These are phyloP conservation scores for Epichloe brachyelytri DNA, from an alignment of 2,329 filamentous ascomycete species.

Conservation along the genomic window DNA sequence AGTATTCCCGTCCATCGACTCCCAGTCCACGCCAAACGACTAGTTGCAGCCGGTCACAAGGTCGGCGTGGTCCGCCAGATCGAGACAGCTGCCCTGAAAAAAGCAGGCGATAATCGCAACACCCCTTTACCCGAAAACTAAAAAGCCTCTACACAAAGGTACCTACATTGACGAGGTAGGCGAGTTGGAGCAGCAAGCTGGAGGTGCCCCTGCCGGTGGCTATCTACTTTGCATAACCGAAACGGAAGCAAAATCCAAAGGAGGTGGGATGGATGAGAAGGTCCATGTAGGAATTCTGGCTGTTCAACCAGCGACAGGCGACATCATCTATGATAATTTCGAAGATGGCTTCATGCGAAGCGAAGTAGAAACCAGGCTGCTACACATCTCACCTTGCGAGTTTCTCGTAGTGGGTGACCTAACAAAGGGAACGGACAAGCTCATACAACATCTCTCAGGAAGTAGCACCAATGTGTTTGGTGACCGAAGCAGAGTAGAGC, in stretches of 20 bases:
- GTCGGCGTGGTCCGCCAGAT: conserved; percentile 90
- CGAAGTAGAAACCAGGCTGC: conserved; percentile 86
- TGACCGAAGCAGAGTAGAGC: conserved; percentile 76
- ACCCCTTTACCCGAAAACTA: conserved; percentile 79
- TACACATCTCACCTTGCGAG: conserved; percentile 93
- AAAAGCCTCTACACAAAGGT: conserved; percentile 94
- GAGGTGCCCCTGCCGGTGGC: conserved; percentile 49
- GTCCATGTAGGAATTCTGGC: conserved; percentile 86
- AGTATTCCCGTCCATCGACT: conserved; percentile 89
- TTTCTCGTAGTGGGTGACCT: conserved; percentile 86
- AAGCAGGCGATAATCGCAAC: conserved; percentile 87
- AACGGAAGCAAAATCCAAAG: conserved; percentile 50
- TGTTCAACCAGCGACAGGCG: conserved; percentile 88
- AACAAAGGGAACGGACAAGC: conserved; percentile 82
- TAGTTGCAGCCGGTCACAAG: conserved; percentile 87
- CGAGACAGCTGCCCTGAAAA: conserved; percentile 91
- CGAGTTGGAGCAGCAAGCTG: conserved; percentile 47
- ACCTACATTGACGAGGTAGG: conserved; percentile 94
- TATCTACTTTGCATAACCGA: conserved; percentile 91
- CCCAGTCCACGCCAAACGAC: conserved; percentile 83
- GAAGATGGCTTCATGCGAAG: conserved; percentile 96
- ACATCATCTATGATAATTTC: conserved; percentile 91
- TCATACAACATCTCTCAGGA: conserved; percentile 78
- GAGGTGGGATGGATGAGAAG: conserved; percentile 77
- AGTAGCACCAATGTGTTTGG: conserved; percentile 87